Base-by-base conservation (phyloP, 495 filamentous ascomycete genomes). In the Neurospora sp. region DNA sequence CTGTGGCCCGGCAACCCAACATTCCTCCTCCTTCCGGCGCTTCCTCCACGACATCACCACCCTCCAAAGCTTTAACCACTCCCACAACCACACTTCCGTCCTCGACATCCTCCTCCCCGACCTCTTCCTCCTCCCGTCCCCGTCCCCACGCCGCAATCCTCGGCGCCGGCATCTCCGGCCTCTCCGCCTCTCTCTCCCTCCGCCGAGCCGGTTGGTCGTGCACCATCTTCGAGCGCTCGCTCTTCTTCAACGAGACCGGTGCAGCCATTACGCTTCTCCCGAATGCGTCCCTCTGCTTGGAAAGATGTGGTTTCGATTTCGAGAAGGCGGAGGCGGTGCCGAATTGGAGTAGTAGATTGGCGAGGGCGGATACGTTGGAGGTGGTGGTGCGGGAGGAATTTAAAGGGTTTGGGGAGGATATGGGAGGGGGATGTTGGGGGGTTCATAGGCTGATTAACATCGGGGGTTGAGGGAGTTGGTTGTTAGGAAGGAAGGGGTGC, bases 361-460 rank as follows among this genome's bases (percentile, higher is more conserved):
- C 78, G 10, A 45, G 81, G 24, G 84, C 81, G 2, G 70, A 38
- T 17, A 78, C 72, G 0, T 70, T 85, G 43, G 48, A 78, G 17
- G 73, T 74, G 1, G 70, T 83, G 36, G 9, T 76, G 31, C 69
- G 71, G 9, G 74, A 74, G n/a, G 39, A 77, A 10, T 81, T 84
- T 28, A 48, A 73, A 40, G 84, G 85, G 70, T 78, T 85, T 1
- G 76, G 69, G 21, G 42, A 62, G 19, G 59, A 39, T 34, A 76
- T 45, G 42, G 75, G 71, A 79, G 81, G 37, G 9, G 37, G 37
- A 1, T 75, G 74, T 40, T 81, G 76, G 75, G 76, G 76, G 5
- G 82, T 87, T 54, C 88, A 90, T 78, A 81, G 88, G 15, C 88
- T 6, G 88, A 90, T 74, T 74, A 90, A 54, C 89, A 91, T 77